phyloP scores from a whole-genome alignment of 2,329 filamentous ascomycete species.

The Aspergillus novofumigatus region DNA sequence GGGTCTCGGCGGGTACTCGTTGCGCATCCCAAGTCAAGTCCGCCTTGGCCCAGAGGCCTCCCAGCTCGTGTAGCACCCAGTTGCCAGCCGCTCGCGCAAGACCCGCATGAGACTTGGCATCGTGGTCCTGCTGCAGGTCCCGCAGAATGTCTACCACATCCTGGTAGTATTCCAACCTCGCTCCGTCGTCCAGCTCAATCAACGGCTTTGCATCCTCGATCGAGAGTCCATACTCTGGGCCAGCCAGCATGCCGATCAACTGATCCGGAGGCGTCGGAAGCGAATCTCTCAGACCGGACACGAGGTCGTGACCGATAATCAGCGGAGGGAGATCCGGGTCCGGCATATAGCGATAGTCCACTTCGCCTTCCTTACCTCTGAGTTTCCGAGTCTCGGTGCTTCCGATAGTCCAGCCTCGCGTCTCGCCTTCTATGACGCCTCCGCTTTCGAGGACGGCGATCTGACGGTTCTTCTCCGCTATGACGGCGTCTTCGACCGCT shows the following conservation, averaged over 20 bases:
- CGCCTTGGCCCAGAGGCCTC: conserved; percentile 56
- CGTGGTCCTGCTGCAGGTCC: conserved; percentile 21
- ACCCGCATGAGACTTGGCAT: conserved; percentile 25
- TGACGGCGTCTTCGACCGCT: conserved; percentile 89
- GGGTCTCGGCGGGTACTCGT: conserved; percentile 38
- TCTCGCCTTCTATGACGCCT: conserved; percentile 75
- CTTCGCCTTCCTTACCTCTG: conserved; percentile 90
- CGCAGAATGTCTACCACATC: conserved; percentile 39
- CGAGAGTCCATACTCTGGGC: conserved; percentile 62
- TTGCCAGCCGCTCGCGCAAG: conserved; percentile 54
- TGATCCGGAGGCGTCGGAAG: conserved; percentile 71
- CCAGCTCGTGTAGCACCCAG: conserved; percentile 73
- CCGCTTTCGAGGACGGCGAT: conserved; percentile 74
- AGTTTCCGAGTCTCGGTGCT: conserved; percentile 75
- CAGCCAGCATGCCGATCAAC: conserved; percentile 60
- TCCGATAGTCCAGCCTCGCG: conserved; percentile 85
- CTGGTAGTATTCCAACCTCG: conserved; percentile 73
- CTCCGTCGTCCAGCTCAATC: conserved; percentile 70
- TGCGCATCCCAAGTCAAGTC: conserved; percentile 42
- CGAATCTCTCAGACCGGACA: conserved; percentile 58
- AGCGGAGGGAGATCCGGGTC: conserved; percentile 86
- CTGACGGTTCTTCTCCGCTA: conserved; percentile 85
- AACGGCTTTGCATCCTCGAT: conserved; percentile 80
- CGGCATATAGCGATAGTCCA: conserved; percentile 98
- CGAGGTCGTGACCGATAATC: conserved; percentile 65